Percentiles rank a stretch among this genome's conserved stretches.
Evolutionary conservation across 1,139 yeast species (phyloP).

Genomic region (Suhomyces panamericanus): DNA sequence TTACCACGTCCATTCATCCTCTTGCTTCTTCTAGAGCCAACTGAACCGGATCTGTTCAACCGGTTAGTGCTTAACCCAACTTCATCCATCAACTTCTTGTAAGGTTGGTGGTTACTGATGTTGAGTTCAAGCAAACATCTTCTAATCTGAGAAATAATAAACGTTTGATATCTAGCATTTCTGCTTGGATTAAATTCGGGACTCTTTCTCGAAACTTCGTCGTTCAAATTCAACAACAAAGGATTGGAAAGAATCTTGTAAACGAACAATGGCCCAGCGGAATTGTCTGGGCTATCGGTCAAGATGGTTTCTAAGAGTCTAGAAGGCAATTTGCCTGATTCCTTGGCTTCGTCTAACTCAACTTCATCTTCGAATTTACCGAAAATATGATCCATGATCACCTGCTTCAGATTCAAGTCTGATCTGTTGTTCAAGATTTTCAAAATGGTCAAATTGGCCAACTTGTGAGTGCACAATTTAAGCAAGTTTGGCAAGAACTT

Average conservation of each 20-base stretch:
- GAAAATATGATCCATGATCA: conserved; percentile 65
- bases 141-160: conserved; percentile 60
- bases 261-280: conserved; percentile 82
- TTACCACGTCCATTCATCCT: conserved; percentile 21
- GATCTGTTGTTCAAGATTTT: conserved; percentile 73
- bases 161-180: conserved; percentile 53
- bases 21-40: conserved; percentile 23
- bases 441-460: conserved; percentile 80
- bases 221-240: conserved; percentile 38
- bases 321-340: conserved; percentile 25
- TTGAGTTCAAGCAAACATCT: conserved; percentile 59
- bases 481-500: conserved; percentile 63
- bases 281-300: conserved; percentile 49
- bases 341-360: conserved; percentile 18
- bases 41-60: conserved; percentile 31
- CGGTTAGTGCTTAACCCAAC: conserved; percentile 64
- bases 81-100: conserved; percentile 88
- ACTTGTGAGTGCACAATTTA: conserved; percentile 74
- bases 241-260: conserved; percentile 77
- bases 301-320: conserved; percentile 46
- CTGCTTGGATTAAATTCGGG: conserved; percentile 14
- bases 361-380: conserved; percentile 42
- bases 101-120: conserved; percentile 62
- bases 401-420: conserved; percentile 61
- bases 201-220: conserved; percentile 22